Evolutionary conservation across 2,329 filamentous ascomycete genomes (phyloP), one percentile per base, ranked within the genome.

Genomic region (Epichloe sylvatica): DNA sequence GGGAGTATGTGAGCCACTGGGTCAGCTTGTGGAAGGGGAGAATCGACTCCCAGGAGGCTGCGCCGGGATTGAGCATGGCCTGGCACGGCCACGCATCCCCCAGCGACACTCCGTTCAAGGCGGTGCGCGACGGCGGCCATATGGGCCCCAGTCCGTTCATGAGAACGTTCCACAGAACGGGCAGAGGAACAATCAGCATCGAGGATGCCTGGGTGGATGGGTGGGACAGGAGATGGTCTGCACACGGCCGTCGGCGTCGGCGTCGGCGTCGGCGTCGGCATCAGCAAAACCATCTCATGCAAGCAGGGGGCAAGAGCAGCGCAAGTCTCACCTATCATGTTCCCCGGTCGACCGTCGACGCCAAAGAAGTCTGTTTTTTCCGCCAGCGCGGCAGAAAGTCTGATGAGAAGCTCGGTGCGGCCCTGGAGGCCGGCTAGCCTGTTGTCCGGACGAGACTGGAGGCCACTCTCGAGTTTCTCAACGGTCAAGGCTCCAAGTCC

Each of bases 41-140:
- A 54, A 94, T 90, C 0, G 76, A 84, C 62, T 89, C 83, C 84
- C 84, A 89, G 2, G 63, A 59, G 4, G 78, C 73, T 3, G 51
- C 36, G 7, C 76, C 78, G 1, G 60, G 56, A 43, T 74, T 71
- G 1, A 89, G 88, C 79, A 97, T 87, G 34, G 82, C 79, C 11
- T 78, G 81, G 67, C 90, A 95, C 0, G 84, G 86, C 92, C 92
- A 98, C 23, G 92, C 91, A 62, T 98, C 92, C 49, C 92, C 92
- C 15, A 98, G 79, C 0, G 89, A 81, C 30, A 86, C 76, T 2
- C 89, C 89, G 61, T 95, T 87, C 57, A 98, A 84, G 54, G 84
- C 80, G 0, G 91, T 95, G 54, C 91, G 81, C 0, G 86, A 87
- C 1, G 80, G 69, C 0, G 92, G 91, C 92, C 92, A 98, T 63